Percentiles rank a stretch among this genome's conserved stretches.
phyloP scores from a whole-genome alignment of 805 yeast species.

The Yarrowia deformans region DNA sequence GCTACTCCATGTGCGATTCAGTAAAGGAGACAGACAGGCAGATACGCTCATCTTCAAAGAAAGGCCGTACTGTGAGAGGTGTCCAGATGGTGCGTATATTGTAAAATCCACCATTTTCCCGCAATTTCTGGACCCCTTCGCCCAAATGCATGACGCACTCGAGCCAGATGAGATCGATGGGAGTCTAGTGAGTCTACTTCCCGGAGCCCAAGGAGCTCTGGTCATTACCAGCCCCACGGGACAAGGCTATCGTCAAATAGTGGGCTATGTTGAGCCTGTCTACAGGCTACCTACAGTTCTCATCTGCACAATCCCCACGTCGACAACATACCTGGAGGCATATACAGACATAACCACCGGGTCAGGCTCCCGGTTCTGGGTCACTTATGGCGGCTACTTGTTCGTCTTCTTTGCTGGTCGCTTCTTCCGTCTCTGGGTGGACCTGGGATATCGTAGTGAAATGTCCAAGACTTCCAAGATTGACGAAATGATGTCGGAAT shows the following conservation, averaged over 20 bases:
- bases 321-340: background rate
- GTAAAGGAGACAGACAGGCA: no score
- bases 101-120: no score
- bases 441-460: background rate
- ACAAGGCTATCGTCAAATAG: background rate
- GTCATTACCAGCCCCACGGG: background rate
- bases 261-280: background rate
- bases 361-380: background rate
- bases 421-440: background rate
- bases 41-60: no score
- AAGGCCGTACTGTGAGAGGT: no score
- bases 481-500: background rate
- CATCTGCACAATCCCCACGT: background rate
- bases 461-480: background rate
- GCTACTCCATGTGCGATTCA: no score
- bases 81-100: no score
- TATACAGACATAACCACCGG: no score
- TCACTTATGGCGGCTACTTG: background rate
- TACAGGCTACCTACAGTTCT: background rate
- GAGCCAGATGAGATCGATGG: no score
- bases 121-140: no score
- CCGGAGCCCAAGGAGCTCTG: background rate
- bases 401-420: background rate
- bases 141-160: no score
- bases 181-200: no score